Percentiles rank a stretch among this genome's conserved stretches.
Evolutionary conservation across 805 yeast species (phyloP).

Genomic region (Wickerhamiella occidentalis): DNA sequence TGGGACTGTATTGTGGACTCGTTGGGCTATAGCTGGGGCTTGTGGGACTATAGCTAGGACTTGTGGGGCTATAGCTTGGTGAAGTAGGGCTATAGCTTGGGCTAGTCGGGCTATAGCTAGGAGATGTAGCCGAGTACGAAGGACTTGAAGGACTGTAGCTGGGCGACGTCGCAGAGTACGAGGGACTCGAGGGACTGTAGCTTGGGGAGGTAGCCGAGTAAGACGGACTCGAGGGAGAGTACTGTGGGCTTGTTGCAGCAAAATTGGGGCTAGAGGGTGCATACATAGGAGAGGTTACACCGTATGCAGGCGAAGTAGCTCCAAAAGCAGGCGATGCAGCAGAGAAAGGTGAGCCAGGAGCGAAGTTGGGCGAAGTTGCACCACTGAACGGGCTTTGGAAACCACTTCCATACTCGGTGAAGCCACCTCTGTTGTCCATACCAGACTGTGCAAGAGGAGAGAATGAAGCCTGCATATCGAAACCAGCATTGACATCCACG

Average conservation of each 20-base stretch:
- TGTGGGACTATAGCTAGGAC: constrained; percentile 58
- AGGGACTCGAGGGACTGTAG: constrained; percentile 21
- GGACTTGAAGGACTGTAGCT: constrained; percentile 62
- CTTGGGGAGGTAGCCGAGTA: constrained; percentile 21
- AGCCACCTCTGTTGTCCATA: constrained; percentile 62
- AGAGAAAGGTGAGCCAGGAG: constrained; percentile 66
- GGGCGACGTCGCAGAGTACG: constrained; percentile 52
- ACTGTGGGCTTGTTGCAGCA: constrained; percentile 44
- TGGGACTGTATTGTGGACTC: constrained; percentile 46
- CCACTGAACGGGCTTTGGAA: constrained; percentile 42
- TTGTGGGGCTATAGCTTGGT: constrained; percentile 63
- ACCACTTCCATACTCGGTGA: constrained; percentile 73
- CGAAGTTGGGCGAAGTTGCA: constrained; percentile 50
- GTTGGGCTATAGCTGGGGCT: constrained; percentile 58
- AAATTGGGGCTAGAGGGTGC: constrained; percentile 71
- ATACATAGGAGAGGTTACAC: constrained; percentile 60
- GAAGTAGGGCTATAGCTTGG: constrained; percentile 53
- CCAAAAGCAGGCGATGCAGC: constrained; percentile 60
- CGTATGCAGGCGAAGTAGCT: constrained; percentile 58
- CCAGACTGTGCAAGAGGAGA: constrained; percentile 90
- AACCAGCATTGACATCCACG: constrained; percentile 25
- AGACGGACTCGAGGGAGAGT: constrained; percentile 65
- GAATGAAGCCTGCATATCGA: constrained; percentile 58
- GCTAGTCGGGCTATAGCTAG: constrained; percentile 52
- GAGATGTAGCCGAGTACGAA: constrained; percentile 42